Percentiles rank a stretch among this genome's conserved stretches.
phyloP scores from a whole-genome alignment of 1,139 yeast species.

The Blastobotrys raffinosifermentans region DNA sequence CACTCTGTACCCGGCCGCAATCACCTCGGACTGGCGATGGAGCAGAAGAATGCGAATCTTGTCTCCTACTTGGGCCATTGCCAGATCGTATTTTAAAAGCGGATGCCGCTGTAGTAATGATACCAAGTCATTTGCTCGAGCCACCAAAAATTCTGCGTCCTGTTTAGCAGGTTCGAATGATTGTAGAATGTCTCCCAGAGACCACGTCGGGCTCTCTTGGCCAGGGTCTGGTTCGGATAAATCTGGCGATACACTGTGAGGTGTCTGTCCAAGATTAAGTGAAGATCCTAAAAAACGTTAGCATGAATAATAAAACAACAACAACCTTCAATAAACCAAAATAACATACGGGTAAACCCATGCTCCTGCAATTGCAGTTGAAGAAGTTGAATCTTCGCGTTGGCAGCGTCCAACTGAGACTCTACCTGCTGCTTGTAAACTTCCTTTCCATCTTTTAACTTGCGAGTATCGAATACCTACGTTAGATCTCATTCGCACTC shows the following conservation, averaged over 20 bases:
- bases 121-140: constrained; percentile 60
- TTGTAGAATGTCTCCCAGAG: constrained; percentile 45
- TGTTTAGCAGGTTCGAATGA: constrained; percentile 40
- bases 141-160: constrained; percentile 46
- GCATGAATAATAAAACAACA: neutral
- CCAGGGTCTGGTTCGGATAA: constrained; percentile 12
- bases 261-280: constrained; percentile 4
- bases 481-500: constrained; percentile 1
- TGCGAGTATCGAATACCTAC: constrained; percentile 22
- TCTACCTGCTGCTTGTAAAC: constrained; percentile 31
- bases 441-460: constrained; percentile 23
- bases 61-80: constrained; percentile 52
- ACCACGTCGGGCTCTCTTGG: constrained; percentile 43
- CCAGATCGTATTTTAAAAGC: constrained; percentile 57
- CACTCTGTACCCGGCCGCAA: constrained; percentile 71
- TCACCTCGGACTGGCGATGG: constrained; percentile 54
- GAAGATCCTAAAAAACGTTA: constrained; percentile 6
- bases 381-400: constrained; percentile 31
- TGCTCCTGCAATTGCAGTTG: constrained; percentile 29
- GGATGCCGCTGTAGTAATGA: constrained; percentile 54
- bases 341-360: constrained; percentile 17
- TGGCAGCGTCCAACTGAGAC: constrained; percentile 36
- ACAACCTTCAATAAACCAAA: neutral
- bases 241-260: constrained; percentile 5
- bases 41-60: constrained; percentile 57